Conservation (phyloP, 1,139 yeast genomes). For the Candida anutae region DNA sequence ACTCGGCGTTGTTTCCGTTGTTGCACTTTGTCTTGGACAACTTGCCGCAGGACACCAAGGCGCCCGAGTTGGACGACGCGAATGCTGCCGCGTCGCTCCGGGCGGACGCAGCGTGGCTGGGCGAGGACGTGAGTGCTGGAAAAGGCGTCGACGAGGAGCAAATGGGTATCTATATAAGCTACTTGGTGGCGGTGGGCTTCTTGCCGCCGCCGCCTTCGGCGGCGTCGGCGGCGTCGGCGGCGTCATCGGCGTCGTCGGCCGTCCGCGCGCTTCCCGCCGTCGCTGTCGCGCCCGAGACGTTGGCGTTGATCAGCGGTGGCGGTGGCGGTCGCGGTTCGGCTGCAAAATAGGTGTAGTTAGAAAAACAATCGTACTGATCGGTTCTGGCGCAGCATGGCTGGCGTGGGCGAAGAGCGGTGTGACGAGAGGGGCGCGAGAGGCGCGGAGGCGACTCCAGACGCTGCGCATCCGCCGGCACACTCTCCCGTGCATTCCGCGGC, state of each 20-base stretch:
- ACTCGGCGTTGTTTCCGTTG: conserved; percentile 86
- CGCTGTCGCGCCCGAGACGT: conserved; percentile 47
- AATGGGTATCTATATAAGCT: conserved; percentile 72
- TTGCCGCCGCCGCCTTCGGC: conserved; percentile 48
- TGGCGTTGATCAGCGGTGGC: conserved; percentile 61
- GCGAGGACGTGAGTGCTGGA: conserved; percentile 59
- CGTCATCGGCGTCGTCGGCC: no score
- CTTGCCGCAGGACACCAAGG: conserved; percentile 83
- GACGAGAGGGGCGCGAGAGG: no score
- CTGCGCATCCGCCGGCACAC: no score
- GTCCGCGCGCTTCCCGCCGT: conserved; percentile 46
- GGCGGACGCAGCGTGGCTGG: conserved; percentile 55
- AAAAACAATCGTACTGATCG: no score
- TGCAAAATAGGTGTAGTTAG: conserved; percentile 18
- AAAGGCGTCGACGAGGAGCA: conserved; percentile 61
- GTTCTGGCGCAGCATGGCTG: no score
- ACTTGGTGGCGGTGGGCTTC: conserved; percentile 72
- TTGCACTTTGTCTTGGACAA: conserved; percentile 90
- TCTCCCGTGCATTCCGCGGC: no score
- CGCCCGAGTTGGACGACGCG: conserved; percentile 87
- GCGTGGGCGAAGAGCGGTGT: no score
- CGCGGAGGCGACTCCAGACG: no score
- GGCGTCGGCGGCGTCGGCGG: conserved; percentile 32
- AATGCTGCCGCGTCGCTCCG: conserved; percentile 64
- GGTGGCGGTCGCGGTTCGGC: conserved; percentile 84